Evolutionary conservation across 805 yeast genomes (phyloP), one percentile per base, ranked within the genome.

Genomic region (Candida maesae): DNA sequence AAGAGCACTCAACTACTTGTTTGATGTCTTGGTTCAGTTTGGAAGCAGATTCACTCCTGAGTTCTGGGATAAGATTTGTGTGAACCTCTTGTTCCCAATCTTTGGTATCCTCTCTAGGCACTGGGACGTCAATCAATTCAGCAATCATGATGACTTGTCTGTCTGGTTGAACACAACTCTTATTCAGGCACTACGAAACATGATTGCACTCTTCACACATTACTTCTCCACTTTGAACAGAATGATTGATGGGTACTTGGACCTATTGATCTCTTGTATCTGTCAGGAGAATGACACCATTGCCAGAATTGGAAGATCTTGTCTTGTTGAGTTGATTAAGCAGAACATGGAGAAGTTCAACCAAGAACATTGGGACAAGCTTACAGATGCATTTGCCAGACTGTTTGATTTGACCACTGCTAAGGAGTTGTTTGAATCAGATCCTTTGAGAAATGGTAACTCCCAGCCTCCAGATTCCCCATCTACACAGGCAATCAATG

Each of bases 221-320:
- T 91, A 85, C 63, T 93, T 90, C 60, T 85, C 76, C 31, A 74
- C 81, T 3, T 74, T 93, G 56, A 81, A 81, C 51, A 71, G 77
- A 31, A 78, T 85, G 75, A 68, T 91, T 38, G 85, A 79, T 45
- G 93, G 87, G 1, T 88, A 84, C 59, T 70, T 95, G 61, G 79
- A 78, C 15, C 70, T 95, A 38, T 64, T 93, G 42, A 79, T 81
- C 2, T 81, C 91, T 6, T 93, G 99, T 64, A 87, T 93, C 37
- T 88, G 96, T 53, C 99, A 93, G 62, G 96, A 90, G 53, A 91
- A 93, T 60, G 99, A 93, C 56, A 90, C 98, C 0, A 89, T 95
- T 53, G 95, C 97, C 0, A 74, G 95, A 53, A 91, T 91, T 50
- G 99, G 99, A 25, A 76, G 95, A 55, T 78, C 91, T 8, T 90